Evolutionary conservation across 352 stramenopile species (phyloP), one percentile per base, ranked within the genome.

Genomic region (Blastocystis sp.): DNA sequence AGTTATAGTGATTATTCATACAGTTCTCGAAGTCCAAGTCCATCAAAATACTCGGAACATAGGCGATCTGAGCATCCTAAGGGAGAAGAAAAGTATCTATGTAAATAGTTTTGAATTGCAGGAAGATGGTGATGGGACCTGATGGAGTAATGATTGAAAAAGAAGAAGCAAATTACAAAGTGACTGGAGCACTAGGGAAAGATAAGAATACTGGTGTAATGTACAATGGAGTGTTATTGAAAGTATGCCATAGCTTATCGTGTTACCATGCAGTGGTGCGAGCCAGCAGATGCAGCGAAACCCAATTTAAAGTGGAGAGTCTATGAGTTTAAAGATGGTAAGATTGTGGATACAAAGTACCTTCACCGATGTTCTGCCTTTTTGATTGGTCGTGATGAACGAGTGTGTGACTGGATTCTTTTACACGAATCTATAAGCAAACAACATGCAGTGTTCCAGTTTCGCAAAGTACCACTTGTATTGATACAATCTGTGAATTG

Each of bases 391-490:
- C 93, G 94, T 27, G 94, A 96, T 80, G 95, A 95, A 87, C 92
- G 91, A 19, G 93, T 95, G 22, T 94, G 93, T n/a, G 94, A 96
- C 68, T 94, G 95, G 48, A 88, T 95, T 53, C 94, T 94, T 33
- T 93, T 95, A 68, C 94, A 96, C 89, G 92, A 91, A 88, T 96
- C 94, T 54, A 95, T 94, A 90, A 95, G 93, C 7, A 96, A 96
- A 82, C 94, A 96, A 90, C 94, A 96, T 79, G 94, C 94, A 0
- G 94, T 96, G 76, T 87, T 96, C 57, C 94, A 96, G 90, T 96
- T 94, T 82, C 92, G 94, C 24, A 89, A 89, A 42, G 78, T 89
- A 0, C 78, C 78, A n/a, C 19, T 77, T 24, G 73, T 84, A 1
- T 15, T 48, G 22, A n/a, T 30, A 7, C 51, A n/a, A 64, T 48